Base-by-base conservation (phyloP, 176 grass and related monocot species). In the Puccinellia tenuiflora region DNA sequence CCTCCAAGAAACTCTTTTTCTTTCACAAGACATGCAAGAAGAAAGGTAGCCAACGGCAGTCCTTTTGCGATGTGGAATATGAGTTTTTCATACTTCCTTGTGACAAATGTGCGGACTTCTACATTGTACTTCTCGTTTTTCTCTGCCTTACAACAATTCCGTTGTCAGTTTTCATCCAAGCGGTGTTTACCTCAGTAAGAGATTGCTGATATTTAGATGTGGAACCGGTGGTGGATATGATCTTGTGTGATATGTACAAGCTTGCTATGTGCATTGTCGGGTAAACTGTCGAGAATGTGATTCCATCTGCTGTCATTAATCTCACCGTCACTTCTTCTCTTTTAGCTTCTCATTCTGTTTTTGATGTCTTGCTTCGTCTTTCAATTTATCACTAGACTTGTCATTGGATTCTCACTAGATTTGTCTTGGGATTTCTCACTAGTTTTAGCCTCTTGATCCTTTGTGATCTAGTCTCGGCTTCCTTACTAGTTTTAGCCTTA, bases 11-110 rank as follows among this genome's bases (percentile, higher is more conserved):
- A 83, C 45, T 63, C 53, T 25, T 91, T 87, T 3, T 50, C 42
- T 43, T 30, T 35, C 34, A 91, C 57, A 69, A 91, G 76, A 37
- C 79, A 63, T 5, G 81, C 42, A 21, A 91, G 54, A 57, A 91
- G 76, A 18, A 59, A 76, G 26, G 85, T 15, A 0, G 73, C 73
- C 26, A 86, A 25, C 5, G 81, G 85, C 2, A 84, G 51, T 24
- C 89, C 85, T 35, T 70, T 17, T 3, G 85, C 81, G 34, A 84
- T 79, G 1, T 45, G 4, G 2, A 0, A 86, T 30, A 86, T 64
- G 0, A 16, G 12, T 29, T 63, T 4, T 0, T 9, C 5, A 34
- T 42, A 77, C n/a, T n/a, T n/a, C n/a, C n/a, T n/a, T n/a, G n/a
- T n/a, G n/a, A n/a, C 3, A 22, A 14, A 1, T 60, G 6, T 25